Evolutionary conservation across 225 moss, liverwort and hornwort species (phyloP).

Genomic region (Physcomitrellopsis africana): DNA sequence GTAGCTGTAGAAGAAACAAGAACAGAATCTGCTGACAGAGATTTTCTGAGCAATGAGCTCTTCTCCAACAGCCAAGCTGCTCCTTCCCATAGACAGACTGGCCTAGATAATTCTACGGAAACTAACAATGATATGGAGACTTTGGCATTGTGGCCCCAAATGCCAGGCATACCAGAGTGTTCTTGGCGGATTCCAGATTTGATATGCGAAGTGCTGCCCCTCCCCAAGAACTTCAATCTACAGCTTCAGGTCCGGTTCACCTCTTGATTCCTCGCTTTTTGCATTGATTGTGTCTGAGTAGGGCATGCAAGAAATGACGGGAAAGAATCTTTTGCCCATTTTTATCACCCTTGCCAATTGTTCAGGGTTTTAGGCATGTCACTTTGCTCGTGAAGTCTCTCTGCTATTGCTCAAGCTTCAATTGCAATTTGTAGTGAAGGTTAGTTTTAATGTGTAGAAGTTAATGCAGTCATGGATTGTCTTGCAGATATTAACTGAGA

Average conservation of each 20-base stretch:
- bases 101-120: background rate
- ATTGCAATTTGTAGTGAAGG: background rate
- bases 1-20: constrained; percentile 8
- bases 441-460: too few relatives aligned
- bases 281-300: background rate
- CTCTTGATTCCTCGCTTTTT: background rate
- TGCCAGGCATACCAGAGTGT: constrained; percentile 35
- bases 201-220: constrained; percentile 41
- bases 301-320: background rate
- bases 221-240: constrained; percentile 39
- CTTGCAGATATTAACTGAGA: constrained; percentile 45
- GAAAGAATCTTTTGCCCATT: background rate
- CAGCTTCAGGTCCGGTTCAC: constrained; percentile 45
- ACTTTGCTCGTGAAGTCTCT: background rate
- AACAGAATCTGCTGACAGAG: background rate
- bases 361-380: background rate
- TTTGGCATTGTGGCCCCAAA: constrained; percentile 30
- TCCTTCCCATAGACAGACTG: background rate
- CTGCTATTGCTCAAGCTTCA: background rate
- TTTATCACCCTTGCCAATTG: background rate
- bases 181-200: constrained; percentile 62
- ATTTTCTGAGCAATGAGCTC: constrained; percentile 19
- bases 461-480: background rate
- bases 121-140: constrained; percentile 13
- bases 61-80: constrained; percentile 19